A percentile compares a stretch with the other conserved stretches of the same genome.
phyloP scores from a whole-genome alignment of 1,284 basidiomycete species.

The Serendipita sp. region DNA sequence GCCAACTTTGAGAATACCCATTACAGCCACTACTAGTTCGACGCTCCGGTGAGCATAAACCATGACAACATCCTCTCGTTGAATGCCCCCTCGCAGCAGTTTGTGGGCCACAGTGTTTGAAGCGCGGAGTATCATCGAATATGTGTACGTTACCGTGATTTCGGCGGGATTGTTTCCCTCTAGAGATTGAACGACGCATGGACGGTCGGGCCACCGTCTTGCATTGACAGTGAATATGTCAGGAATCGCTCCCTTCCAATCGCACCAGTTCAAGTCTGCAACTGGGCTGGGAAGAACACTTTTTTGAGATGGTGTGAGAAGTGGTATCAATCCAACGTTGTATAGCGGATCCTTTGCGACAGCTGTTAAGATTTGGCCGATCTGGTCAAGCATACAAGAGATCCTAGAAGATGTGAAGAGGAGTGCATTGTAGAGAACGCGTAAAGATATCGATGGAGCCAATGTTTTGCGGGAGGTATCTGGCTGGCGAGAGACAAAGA shows the following conservation, averaged over 20 bases:
- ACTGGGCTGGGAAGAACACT: conserved; percentile 70
- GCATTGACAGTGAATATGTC: conserved; percentile 85
- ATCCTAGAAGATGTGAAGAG: conserved; percentile 79
- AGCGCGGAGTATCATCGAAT: conserved; percentile 70
- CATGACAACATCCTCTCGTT: conserved; percentile 95
- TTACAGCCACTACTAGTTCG: conserved; percentile 92
- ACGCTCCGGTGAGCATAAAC: conserved; percentile 97
- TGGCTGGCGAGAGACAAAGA: conserved; percentile 58
- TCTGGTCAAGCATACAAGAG: conserved; percentile 69
- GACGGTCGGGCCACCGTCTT: conserved; percentile 54
- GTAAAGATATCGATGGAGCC: conserved; percentile 67
- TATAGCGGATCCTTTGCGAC: conserved; percentile 49
- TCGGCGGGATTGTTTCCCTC: conserved; percentile 25
- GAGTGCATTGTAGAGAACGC: conserved; percentile 81
- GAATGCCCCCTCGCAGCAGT: conserved; percentile 70
- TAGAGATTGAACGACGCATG: conserved; percentile 68
- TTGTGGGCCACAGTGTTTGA: conserved; percentile 88
- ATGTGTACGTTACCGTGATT: conserved; percentile 49
- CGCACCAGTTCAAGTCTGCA: conserved; percentile 91
- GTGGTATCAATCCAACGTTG: conserved; percentile 60
- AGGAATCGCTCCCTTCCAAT: conserved; percentile 90
- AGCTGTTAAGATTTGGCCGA: conserved; percentile 67
- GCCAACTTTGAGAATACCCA: conserved; percentile 94
- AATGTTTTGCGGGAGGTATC: conserved; percentile 55
- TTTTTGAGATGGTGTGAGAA: conserved; percentile 66